Base-by-base conservation (phyloP, 495 filamentous ascomycete genomes). In the Clohesyomyces aquaticus region DNA sequence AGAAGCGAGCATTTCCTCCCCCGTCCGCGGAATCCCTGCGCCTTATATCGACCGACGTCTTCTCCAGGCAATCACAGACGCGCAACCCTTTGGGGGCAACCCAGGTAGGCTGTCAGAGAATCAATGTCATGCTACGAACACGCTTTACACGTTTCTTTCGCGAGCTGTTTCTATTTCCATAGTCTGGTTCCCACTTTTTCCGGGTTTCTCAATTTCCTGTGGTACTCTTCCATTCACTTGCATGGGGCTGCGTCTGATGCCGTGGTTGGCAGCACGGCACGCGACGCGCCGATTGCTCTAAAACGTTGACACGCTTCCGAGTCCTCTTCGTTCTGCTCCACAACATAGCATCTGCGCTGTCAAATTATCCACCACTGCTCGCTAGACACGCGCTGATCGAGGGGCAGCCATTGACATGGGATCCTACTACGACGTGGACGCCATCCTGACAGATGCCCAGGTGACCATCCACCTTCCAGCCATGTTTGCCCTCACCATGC, bases 361-460 rank as follows among this genome's bases (percentile, higher is more conserved):
- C 9, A 26, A 57, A 32, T 28, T 32, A 23, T 32, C 50, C 9
- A 14, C 19, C 9, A 48, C 18, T 57, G 16, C 8, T 50, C 28
- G 4, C 14, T 25, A 16, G 25, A 22, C 55, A 21, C 35, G 18
- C 32, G 38, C 63, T 48, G 16, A 62, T 57, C 53, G 19, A 35
- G 52, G 18, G 25, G 56, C 29, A 45, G 32, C 16, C 25, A 35
- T 41, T 23, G 61, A 68, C 2, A 86, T 83, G 78, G 89, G 89
- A 79, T 88, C 87, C 38, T 98, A 98, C 80, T 97, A 98, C 80
- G 89, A 95, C 74, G 88, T 96, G 65, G 91, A 96, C 72, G 85
- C 91, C 26, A 96, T 98, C 63, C 79, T 98, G 50, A 98, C 94
- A 1, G 93, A 96, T 73, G 88, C 90, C 27, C 91, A 95, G 80